phyloP scores from a whole-genome alignment of 495 filamentous ascomycete species.

The Tetracladium setigerum region DNA sequence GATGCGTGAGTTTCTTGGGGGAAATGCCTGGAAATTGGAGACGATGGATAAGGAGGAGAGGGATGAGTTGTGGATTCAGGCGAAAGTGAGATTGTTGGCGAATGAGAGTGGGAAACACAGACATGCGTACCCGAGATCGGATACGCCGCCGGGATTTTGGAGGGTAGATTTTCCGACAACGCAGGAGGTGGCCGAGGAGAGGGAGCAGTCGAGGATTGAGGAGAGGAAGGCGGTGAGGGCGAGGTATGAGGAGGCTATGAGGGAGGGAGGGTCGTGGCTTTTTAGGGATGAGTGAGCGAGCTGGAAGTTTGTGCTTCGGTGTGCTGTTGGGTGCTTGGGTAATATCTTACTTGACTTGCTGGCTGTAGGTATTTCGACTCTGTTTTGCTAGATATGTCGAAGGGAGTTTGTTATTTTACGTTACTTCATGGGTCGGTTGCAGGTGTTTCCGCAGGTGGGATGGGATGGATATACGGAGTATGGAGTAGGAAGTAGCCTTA shows the following conservation, averaged over 20 bases:
- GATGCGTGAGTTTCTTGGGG: conserved; percentile 62
- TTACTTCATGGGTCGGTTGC: too few relatives aligned
- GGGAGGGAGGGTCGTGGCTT: conserved; percentile 62
- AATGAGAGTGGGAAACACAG: conserved; percentile 69
- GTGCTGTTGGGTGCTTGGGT: too few relatives aligned
- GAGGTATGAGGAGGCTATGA: conserved; percentile 75
- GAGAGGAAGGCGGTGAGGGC: conserved; percentile 60
- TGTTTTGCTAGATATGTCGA: too few relatives aligned
- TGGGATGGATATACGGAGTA: too few relatives aligned
- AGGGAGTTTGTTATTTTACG: too few relatives aligned
- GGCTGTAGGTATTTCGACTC: too few relatives aligned
- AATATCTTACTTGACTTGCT: too few relatives aligned
- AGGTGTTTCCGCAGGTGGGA: too few relatives aligned
- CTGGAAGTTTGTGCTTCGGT: background rate
- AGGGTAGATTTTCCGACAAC: conserved; percentile 79
- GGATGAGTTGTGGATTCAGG: conserved; percentile 54
- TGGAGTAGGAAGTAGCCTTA: too few relatives aligned
- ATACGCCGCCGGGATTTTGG: conserved; percentile 84
- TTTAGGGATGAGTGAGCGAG: conserved; percentile 65
- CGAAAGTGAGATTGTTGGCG: conserved; percentile 57
- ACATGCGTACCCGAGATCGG: conserved; percentile 59
- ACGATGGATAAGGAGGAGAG: conserved; percentile 43
- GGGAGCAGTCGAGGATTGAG: conserved; percentile 48
- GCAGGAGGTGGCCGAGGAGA: conserved; percentile 61
- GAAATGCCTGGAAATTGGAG: conserved; percentile 38